phyloP scores from a whole-genome alignment of 768 basidiomycete species.

The Leccinum arenicola region DNA sequence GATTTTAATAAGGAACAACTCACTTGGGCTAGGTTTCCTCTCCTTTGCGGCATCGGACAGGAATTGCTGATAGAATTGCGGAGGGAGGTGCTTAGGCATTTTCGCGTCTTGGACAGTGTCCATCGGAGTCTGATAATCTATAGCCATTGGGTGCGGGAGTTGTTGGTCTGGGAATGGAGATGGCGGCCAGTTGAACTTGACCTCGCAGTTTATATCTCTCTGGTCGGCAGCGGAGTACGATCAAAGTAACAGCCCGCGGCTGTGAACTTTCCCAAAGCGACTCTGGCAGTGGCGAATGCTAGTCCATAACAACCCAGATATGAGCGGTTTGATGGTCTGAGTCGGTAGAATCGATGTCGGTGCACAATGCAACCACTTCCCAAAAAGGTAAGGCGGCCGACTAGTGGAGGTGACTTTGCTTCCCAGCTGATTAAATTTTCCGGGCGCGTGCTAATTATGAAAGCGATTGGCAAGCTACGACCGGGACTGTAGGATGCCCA shows the following conservation, averaged over 20 bases:
- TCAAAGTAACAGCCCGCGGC: neutral
- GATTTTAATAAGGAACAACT: conserved; percentile 16
- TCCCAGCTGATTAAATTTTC: too few relatives aligned
- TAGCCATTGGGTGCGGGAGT: conserved; percentile 8
- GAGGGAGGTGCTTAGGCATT: conserved; percentile 37
- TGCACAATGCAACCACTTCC: neutral
- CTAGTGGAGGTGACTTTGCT: neutral
- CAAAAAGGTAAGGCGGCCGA: neutral
- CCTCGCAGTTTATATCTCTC: neutral
- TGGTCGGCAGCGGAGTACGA: neutral
- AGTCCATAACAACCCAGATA: neutral
- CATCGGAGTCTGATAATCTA: neutral
- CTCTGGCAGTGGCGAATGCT: neutral
- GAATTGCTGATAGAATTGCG: conserved; percentile 55
- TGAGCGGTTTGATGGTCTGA: neutral
- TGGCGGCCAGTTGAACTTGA: neutral
- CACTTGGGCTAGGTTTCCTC: conserved; percentile 63
- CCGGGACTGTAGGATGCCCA: too few relatives aligned
- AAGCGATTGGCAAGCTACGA: neutral
- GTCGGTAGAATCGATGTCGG: neutral
- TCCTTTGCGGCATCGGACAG: conserved; percentile 61
- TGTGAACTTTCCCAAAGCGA: neutral
- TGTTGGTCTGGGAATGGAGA: neutral
- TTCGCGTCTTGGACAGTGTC: neutral
- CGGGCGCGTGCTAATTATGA: neutral